Base-by-base conservation (phyloP, 768 basidiomycete genomes). In the Suillus subluteus region DNA sequence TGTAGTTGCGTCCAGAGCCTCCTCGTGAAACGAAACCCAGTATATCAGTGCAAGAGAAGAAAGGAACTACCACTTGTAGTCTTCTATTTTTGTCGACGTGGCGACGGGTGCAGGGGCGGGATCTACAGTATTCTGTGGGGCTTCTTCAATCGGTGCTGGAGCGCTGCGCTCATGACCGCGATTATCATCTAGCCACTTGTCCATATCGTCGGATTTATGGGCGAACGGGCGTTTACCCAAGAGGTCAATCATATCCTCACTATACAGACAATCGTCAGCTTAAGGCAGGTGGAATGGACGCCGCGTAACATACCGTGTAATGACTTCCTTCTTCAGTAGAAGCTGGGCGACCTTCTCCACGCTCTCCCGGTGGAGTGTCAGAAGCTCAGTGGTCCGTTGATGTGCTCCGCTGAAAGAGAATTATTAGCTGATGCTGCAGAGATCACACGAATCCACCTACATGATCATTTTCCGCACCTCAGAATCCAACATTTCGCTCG, bases 401-500 rank as follows among this genome's bases (percentile, higher is more conserved):
- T 99, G 94, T 0, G 96, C 95, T 65, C 83, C 84, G 21, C 88
- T 91, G 64, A 50, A 6, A 67, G 4, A 62, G 52, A 38, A 63
- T 64, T 41, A 58, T 73, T 38, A 70, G 73, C 3, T 43, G 59
- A 23, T 61, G 54, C 1, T 58, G 54, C 48, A 26, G 58, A 43
- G 15, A 46, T 21, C 62, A 65, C 44, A 48, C 23, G 26, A 41
- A 32, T 74, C 73, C 74, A 70, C 78, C 62, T 75, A 91, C 84
- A 86, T 91, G 72, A 98, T 96, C 96, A 99, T 98, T 83, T 94
- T 96, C 75, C 95, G 91, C 26, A 99, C 96, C 79, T 96, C 90
- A 9, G 75, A 76, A 74, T 99, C 98, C 18, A 99, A 82, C 84
- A 96, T 91, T 81, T 99, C 93, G 1, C 92, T 94, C 1, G 98